phyloP scores from a whole-genome alignment of 75 land plant genomes.

The Azolla pinnata region DNA sequence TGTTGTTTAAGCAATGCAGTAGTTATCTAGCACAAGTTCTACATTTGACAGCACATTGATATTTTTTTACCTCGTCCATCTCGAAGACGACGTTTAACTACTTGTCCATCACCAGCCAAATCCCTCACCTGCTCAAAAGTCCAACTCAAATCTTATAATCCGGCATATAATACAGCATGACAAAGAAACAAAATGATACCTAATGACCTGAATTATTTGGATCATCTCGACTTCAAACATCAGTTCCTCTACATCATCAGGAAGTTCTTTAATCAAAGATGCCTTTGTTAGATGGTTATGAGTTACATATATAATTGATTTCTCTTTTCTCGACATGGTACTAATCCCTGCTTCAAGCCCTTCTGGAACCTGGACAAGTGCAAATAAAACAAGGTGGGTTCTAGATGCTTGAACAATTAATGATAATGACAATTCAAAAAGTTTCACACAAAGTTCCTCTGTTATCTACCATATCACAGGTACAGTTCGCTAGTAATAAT shows the following conservation, averaged over 20 bases:
- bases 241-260: slow-evolving; percentile 44
- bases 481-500: too few species aligned
- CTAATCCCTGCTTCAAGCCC: slow-evolving; percentile 93
- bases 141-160: background rate
- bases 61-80: slow-evolving; percentile 96
- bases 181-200: background rate
- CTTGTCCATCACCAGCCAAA: slow-evolving; percentile 88
- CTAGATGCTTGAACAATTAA: too few species aligned
- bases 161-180: background rate
- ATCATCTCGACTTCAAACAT: slow-evolving; percentile 85
- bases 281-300: slow-evolving; percentile 43
- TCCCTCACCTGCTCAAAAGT: slow-evolving; percentile 59
- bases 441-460: too few species aligned
- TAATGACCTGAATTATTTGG: slow-evolving; percentile 76
- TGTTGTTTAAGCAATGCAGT: too few species aligned
- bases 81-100: slow-evolving; percentile 76
- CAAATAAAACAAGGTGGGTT: too few species aligned
- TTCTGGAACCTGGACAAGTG: slow-evolving; percentile 77
- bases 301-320: slow-evolving; percentile 63
- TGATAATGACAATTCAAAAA: too few species aligned
- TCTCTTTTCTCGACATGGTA: slow-evolving; percentile 76
- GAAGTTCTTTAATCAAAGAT: slow-evolving; percentile 32
- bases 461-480: too few species aligned
- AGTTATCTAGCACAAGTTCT: too few species aligned
- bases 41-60: too few species aligned